Evolutionary conservation across 305 asterid species (phyloP), one percentile per base, ranked within the genome.

Genomic region (Lippia alba): DNA sequence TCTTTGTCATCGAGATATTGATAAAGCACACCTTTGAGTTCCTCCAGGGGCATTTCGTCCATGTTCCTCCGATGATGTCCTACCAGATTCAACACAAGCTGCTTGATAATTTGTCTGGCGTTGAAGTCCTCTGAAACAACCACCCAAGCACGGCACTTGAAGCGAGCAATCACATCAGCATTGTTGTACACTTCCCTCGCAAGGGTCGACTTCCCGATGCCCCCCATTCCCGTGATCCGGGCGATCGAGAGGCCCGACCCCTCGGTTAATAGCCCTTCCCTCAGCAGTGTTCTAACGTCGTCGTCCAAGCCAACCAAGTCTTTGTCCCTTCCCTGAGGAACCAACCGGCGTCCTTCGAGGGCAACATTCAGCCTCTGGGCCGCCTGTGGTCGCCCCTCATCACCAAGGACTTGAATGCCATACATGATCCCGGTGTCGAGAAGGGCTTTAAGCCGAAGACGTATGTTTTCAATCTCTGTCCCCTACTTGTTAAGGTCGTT

Each of bases 51-150:
- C 61, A 12, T 14, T 16, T 67, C 15, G 1, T 75, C 72, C 61
- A 57, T 14, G 3, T 4, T 14, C 0, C 70, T 36, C 50, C 45
- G 14, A 2, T 0, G 8, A 14, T 57, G 44, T 0, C 30, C 24
- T 7, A 16, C 9, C 66, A 69, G 55, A 44, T 61, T 55, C 12
- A 20, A 16, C 24, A 66, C 4, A 3, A 39, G 1, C 66, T 74
- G 50, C 6, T 70, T 63, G 5, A 79, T 12, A 0, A 72, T 8
- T 0, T 67, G 76, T 51, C 34, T 40, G 2, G 20, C 41, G 12
- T 7, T 66, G 68, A 58, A 55, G 1, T 50, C 72, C 0, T 40
- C 54, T 2, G 84, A 80, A n/a, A 73, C 81, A 62, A 46, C 53
- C 46, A 65, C 76, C 81, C 81, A 80, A 8, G 79, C 48, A 41